Percentiles rank a stretch among this genome's conserved stretches.
These are phyloP conservation scores for Fusarium phyllophilum DNA, from an alignment of 2,329 filamentous ascomycete species.

Conservation along the genomic window DNA sequence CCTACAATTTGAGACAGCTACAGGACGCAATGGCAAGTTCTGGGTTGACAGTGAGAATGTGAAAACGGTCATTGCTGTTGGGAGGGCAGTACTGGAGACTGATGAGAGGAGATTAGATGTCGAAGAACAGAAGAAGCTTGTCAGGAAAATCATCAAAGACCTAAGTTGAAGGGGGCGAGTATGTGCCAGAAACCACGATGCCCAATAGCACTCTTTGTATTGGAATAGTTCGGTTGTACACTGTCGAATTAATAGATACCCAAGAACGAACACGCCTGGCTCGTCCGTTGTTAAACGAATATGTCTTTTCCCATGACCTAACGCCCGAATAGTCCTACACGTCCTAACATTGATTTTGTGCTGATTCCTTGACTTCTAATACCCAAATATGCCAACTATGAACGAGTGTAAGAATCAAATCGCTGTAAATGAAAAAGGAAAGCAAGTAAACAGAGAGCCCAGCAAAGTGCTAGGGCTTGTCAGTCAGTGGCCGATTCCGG, in stretches of 20 bases:
- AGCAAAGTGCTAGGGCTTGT: neutral
- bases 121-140: constrained; percentile 76
- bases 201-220: constrained; percentile 34
- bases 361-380: constrained; percentile 25
- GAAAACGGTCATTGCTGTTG: constrained; percentile 79
- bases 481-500: neutral
- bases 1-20: constrained; percentile 90
- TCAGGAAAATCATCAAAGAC: constrained; percentile 72
- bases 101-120: constrained; percentile 73
- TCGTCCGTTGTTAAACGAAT: constrained; percentile 29
- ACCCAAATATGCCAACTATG: constrained; percentile 21
- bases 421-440: constrained; percentile 23
- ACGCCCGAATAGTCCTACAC: constrained; percentile 33
- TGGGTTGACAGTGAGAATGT: constrained; percentile 87
- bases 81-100: constrained; percentile 79
- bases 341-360: constrained; percentile 25
- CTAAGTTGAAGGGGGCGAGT: constrained; percentile 53
- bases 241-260: constrained; percentile 42
- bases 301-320: constrained; percentile 33
- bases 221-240: constrained; percentile 34
- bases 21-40: constrained; percentile 90
- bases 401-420: constrained; percentile 37
- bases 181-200: constrained; percentile 15
- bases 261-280: constrained; percentile 35
- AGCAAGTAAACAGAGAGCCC: neutral